Percentiles rank a stretch among this genome's conserved stretches.
Evolutionary conservation across 495 filamentous ascomycete genomes (phyloP).

Genomic region (Penicillium antarcticum): DNA sequence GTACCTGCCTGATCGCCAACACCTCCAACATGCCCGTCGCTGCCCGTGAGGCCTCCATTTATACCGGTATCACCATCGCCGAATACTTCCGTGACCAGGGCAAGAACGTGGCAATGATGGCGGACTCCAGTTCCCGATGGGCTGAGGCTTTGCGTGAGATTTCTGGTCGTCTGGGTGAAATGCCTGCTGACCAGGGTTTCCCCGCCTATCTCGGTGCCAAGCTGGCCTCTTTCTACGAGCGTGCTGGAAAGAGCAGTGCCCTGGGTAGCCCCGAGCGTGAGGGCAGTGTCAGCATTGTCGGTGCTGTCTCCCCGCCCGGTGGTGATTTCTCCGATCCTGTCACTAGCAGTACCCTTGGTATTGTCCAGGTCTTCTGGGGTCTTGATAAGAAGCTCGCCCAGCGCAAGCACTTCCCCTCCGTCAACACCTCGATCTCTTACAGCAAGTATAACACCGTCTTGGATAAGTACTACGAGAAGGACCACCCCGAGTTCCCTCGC

Average conservation of each 20-base stretch:
- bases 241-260: conserved; percentile 80
- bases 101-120: conserved; percentile 99
- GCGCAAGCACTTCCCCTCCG: conserved; percentile 97
- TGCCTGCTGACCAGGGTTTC: conserved; percentile 99
- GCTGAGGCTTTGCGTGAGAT: conserved; percentile 98
- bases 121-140: conserved; percentile 97
- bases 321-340: conserved; percentile 99
- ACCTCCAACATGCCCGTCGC: conserved; percentile 99
- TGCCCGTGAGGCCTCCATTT: conserved; percentile 97
- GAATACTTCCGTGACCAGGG: conserved; percentile 99
- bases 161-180: conserved; percentile 97
- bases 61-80: conserved; percentile 96
- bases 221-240: conserved; percentile 98
- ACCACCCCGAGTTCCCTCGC: conserved; percentile 90
- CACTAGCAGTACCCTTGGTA: conserved; percentile 89
- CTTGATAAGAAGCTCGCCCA: conserved; percentile 99
- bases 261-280: conserved; percentile 84
- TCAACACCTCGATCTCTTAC: conserved; percentile 95
- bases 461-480: conserved; percentile 88
- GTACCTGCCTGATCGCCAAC: conserved; percentile 96
- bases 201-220: conserved; percentile 96
- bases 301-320: conserved; percentile 93
- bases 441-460: conserved; percentile 90
- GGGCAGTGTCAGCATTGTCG: conserved; percentile 96
- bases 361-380: conserved; percentile 99